These are phyloP conservation scores for Lentinula guzmanii DNA, from an alignment of 768 basidiomycete genomes.

Conservation along the genomic window DNA sequence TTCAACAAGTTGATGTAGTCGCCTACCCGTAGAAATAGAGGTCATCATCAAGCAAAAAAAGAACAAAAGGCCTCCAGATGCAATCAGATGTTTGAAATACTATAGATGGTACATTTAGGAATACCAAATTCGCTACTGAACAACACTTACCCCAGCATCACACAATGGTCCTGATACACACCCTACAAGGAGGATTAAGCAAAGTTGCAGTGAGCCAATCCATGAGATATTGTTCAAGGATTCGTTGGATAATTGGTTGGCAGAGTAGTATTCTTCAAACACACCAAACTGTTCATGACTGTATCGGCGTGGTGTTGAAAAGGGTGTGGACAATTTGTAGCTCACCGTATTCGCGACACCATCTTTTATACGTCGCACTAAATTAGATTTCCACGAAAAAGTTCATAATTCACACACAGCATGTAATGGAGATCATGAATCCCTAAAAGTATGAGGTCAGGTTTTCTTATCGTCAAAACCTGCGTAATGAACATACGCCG, in stretches of 20 bases:
- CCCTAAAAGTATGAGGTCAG: not conserved
- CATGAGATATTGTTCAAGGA: slow-evolving; percentile 14
- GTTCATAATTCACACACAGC: slow-evolving; percentile 9
- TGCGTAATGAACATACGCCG: slow-evolving; percentile 6
- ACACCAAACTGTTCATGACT: slow-evolving; percentile 11
- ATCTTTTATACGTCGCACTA: not conserved
- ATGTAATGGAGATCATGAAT: slow-evolving; percentile 15
- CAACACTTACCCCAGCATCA: slow-evolving; percentile 9
- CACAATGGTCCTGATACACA: slow-evolving; percentile 12
- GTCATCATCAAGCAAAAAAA: slow-evolving; percentile 14
- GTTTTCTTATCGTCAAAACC: not conserved
- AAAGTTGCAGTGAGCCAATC: slow-evolving; percentile 18
- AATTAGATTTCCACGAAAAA: not conserved
- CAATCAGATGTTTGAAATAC: slow-evolving; percentile 13
- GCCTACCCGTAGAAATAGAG: slow-evolving; percentile 11
- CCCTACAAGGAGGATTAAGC: slow-evolving; percentile 12
- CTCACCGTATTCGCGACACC: slow-evolving; percentile 13
- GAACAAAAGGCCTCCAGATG: slow-evolving; percentile 9
- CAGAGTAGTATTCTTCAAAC: slow-evolving; percentile 13
- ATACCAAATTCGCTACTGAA: not conserved
- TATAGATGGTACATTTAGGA: not conserved
- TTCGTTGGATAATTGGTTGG: slow-evolving; percentile 11
- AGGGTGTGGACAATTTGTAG: not conserved
- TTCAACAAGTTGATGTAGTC: slow-evolving; percentile 1
- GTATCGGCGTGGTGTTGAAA: not conserved